These are phyloP conservation scores for Spinacia oleracea DNA, from an alignment of 179 eudicot species.

Conservation along the genomic window DNA sequence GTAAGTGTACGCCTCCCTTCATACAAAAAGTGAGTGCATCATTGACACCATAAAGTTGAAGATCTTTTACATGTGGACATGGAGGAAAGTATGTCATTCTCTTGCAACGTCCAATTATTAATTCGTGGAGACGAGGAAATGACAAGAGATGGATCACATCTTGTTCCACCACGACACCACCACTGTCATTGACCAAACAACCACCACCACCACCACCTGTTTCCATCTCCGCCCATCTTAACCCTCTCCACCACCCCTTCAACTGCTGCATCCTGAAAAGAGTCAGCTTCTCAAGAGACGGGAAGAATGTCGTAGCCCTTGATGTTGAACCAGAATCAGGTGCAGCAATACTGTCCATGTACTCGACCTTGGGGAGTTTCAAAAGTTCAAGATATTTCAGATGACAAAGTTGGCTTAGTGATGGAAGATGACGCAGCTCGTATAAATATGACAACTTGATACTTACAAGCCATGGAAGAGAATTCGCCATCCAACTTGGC, in stretches of 20 bases:
- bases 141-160: not conserved
- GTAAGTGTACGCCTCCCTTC: not conserved
- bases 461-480: too few relatives aligned
- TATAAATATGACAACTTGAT: not conserved
- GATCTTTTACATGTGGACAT: not conserved
- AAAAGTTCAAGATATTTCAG: not conserved
- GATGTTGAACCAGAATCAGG: too few relatives aligned
- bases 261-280: not conserved
- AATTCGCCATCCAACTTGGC: not conserved
- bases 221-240: not conserved
- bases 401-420: not conserved
- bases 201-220: not conserved
- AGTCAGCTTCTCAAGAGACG: too few relatives aligned
- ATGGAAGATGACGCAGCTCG: not conserved
- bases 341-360: slow-evolving; percentile 14
- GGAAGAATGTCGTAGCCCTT: too few relatives aligned
- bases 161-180: too few relatives aligned
- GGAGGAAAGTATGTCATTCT: slow-evolving; percentile 1
- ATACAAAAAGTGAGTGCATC: not conserved
- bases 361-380: not conserved
- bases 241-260: slow-evolving; percentile 20
- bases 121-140: slow-evolving; percentile 7
- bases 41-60: not conserved
- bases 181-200: not conserved
- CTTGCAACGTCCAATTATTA: not conserved